phyloP scores from a whole-genome alignment of 495 filamentous ascomycete species.

The Hypoxylon intermedium region DNA sequence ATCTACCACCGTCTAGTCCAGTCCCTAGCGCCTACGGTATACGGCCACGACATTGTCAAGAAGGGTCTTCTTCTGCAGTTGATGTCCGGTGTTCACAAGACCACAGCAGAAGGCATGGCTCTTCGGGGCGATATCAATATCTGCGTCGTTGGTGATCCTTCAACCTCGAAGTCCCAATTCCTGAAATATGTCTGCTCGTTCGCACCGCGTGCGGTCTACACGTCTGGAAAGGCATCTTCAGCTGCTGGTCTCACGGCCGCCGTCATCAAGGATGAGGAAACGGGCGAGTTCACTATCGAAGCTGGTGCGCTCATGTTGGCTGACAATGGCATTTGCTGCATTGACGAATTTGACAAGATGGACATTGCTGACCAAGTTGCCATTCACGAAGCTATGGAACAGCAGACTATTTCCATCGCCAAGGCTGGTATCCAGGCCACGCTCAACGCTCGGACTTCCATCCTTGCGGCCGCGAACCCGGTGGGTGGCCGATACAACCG shows the following conservation, averaged over 20 bases:
- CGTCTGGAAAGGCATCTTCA: conserved; percentile 96
- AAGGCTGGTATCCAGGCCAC: conserved; percentile 99
- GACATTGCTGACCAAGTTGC: conserved; percentile 97
- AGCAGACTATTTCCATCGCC: conserved; percentile 99
- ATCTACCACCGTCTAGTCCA: conserved; percentile 94
- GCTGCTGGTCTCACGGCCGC: conserved; percentile 97
- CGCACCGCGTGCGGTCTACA: conserved; percentile 95
- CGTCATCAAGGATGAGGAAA: conserved; percentile 97
- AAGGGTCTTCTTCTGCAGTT: conserved; percentile 94
- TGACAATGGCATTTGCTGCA: conserved; percentile 95
- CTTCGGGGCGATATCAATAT: conserved; percentile 98
- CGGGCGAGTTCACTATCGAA: conserved; percentile 98
- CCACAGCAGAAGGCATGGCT: conserved; percentile 87
- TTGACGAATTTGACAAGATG: conserved; percentile 99
- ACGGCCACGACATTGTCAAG: conserved; percentile 96
- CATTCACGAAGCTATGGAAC: conserved; percentile 99
- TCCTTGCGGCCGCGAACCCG: conserved; percentile 95
- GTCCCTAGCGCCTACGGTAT: conserved; percentile 96
- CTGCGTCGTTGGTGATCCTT: conserved; percentile 96
- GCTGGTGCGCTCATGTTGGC: conserved; percentile 98
- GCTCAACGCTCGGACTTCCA: conserved; percentile 91
- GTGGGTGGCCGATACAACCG: conserved; percentile 96
- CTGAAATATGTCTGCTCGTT: conserved; percentile 97
- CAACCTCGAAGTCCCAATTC: conserved; percentile 98
- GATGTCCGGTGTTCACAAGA: conserved; percentile 91